These are phyloP conservation scores for Chlorella sp. DNA, from an alignment of 139 green algal species.

Conservation along the genomic window DNA sequence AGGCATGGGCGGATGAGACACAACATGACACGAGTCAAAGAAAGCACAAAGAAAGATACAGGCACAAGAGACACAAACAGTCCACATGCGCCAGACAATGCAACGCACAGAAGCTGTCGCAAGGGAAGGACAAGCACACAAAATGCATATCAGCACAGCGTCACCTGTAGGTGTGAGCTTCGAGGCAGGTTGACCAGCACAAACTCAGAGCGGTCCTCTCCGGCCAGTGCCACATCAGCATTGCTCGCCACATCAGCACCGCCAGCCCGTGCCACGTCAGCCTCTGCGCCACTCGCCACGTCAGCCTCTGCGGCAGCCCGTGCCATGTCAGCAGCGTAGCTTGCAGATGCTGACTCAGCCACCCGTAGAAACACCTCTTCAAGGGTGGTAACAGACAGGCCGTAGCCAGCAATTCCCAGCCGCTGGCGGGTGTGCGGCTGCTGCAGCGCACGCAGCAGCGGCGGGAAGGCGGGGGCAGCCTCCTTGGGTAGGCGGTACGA, in stretches of 20 bases:
- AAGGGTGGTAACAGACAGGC: slow-evolving; percentile 77
- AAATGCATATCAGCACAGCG: no score
- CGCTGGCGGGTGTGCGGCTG: background rate
- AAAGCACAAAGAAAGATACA: background rate
- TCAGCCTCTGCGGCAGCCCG: background rate
- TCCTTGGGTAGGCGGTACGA: slow-evolving; percentile 63
- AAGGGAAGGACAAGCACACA: no score
- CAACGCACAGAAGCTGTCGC: no score
- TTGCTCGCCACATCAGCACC: background rate
- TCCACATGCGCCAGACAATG: no score
- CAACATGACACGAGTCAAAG: background rate
- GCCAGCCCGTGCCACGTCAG: background rate
- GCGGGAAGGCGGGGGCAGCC: slow-evolving; percentile 22
- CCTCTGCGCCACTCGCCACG: no score
- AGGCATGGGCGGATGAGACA: background rate
- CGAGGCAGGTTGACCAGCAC: slow-evolving; percentile 1
- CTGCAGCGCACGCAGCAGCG: slow-evolving; percentile 57
- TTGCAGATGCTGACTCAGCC: background rate
- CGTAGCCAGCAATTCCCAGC: slow-evolving; percentile 66
- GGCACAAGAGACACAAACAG: background rate
- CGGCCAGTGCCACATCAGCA: background rate
- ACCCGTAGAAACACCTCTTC: slow-evolving; percentile 73
- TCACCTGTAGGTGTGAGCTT: background rate
- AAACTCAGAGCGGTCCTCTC: background rate
- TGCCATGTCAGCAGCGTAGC: background rate